Percentiles rank a stretch among this genome's conserved stretches.
phyloP scores from a whole-genome alignment of 345 rosid genomes.

The Pistacia integerrima region DNA sequence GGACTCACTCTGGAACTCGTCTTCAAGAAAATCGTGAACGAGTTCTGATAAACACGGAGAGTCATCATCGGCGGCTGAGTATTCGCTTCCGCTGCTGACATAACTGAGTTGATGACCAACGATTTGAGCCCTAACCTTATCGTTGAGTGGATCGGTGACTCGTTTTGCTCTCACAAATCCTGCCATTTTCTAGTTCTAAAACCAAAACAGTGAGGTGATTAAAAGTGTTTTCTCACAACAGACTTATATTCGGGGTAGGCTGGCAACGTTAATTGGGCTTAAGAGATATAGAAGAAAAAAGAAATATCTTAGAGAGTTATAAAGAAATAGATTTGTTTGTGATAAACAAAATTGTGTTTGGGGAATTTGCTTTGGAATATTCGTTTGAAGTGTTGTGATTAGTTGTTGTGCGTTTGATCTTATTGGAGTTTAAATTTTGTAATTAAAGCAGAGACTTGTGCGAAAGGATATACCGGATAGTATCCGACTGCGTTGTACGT shows the following conservation, averaged over 20 bases:
- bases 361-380: constrained; percentile 42
- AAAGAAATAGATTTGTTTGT: background rate
- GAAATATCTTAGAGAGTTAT: constrained; percentile 4
- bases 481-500: constrained; percentile 2
- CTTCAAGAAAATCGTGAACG: constrained; percentile 73
- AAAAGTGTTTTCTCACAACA: background rate
- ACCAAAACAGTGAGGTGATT: background rate
- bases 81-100: constrained; percentile 82
- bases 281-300: background rate
- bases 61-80: constrained; percentile 52
- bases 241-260: background rate
- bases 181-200: constrained; percentile 24
- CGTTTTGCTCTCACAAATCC: constrained; percentile 46
- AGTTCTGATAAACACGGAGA: constrained; percentile 80
- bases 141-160: constrained; percentile 61
- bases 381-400: constrained; percentile 11
- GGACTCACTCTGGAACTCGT: constrained; percentile 17
- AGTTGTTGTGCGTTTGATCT: background rate
- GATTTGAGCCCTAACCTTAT: constrained; percentile 66
- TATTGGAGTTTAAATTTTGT: background rate
- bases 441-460: background rate
- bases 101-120: constrained; percentile 40
- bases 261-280: background rate
- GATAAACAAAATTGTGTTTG: background rate
- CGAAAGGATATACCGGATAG: constrained; percentile 33